Evolutionary conservation across 495 filamentous ascomycete genomes (phyloP).

Genomic region (Letharia columbiana): DNA sequence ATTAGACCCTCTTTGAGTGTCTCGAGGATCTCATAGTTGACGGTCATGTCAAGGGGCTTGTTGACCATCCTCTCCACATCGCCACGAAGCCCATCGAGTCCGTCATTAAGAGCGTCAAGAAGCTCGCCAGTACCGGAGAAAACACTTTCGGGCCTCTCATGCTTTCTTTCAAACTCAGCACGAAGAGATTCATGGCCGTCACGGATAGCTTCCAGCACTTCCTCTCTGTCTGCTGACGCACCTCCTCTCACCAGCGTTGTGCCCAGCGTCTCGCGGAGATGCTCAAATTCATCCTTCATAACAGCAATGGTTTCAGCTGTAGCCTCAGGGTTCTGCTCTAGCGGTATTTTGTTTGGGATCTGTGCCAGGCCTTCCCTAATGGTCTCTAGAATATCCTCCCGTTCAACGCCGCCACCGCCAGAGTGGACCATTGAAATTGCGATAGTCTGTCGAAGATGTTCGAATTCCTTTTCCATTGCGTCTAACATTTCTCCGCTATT

Average conservation of each 20-base stretch:
- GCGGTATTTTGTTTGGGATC: constrained; percentile 16
- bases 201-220: constrained; percentile 53
- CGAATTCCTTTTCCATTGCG: constrained; percentile 65
- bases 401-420: constrained; percentile 28
- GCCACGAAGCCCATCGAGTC: constrained; percentile 59
- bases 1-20: constrained; percentile 72
- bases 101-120: constrained; percentile 74
- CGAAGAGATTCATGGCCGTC: constrained; percentile 62
- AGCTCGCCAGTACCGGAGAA: constrained; percentile 61
- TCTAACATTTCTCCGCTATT: constrained; percentile 48
- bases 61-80: constrained; percentile 71
- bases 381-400: constrained; percentile 53
- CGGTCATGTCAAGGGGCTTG: constrained; percentile 70
- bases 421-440: constrained; percentile 49
- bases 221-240: constrained; percentile 46
- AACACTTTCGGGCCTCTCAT: constrained; percentile 47
- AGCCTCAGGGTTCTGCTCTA: constrained; percentile 18
- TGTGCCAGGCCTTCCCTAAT: constrained; percentile 49
- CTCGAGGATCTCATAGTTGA: constrained; percentile 77
- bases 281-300: constrained; percentile 61
- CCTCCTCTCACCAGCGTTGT: constrained; percentile 55
- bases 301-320: constrained; percentile 44
- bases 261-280: constrained; percentile 63
- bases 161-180: constrained; percentile 50
- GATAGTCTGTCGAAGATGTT: constrained; percentile 56